Base-by-base conservation (phyloP, 805 yeast species). In the Metschnikowia kofuensis region DNA sequence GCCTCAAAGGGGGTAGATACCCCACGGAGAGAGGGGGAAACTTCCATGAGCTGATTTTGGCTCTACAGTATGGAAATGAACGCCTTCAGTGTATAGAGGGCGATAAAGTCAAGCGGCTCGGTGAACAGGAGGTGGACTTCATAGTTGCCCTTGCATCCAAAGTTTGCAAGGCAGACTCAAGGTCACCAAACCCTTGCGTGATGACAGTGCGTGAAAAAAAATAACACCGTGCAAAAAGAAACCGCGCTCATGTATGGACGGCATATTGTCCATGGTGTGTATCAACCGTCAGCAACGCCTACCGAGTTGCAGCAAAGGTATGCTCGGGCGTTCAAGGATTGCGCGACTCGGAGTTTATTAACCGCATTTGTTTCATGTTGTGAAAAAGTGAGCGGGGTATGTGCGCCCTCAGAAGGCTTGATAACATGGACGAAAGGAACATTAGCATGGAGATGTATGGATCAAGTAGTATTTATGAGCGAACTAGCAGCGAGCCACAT, bases 161-260 rank as follows among this genome's bases (percentile, higher is more conserved):
- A 21, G 15, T 40, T 45, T 35, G 40, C 35, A 34, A 36, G 41
- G 35, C 35, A 21, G 38, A 13, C 38, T 13, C 50, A 6, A 7
- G 43, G 50, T 27, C 32, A 14, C 50, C 46, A 47, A 42, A 47
- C 50, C 50, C 13, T 38, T 47, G 50, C 50, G 50, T 42, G 44
- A 35, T 38, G 14, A 27, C n/a, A 28, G 37, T 38, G 49, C 48
- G 42, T 21, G 32, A 28, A 38, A 14, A 37, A 16, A 36, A 35
- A 9, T 35, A 32, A 8, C 10, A 14, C 35, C 6, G 10, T 35
- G 8, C 29, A 38, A 26, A 39, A 39, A 12, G 29, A 34, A 35
- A 39, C 34, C 31, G 45, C 38, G 28, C 11, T 35, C 38, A 27
- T 45, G 38, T 38, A 45, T 40, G 26, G 9, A 7, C 21, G 28